Evolutionary conservation across 805 yeast species (phyloP).

Genomic region (Nadsonia fulvescens): DNA sequence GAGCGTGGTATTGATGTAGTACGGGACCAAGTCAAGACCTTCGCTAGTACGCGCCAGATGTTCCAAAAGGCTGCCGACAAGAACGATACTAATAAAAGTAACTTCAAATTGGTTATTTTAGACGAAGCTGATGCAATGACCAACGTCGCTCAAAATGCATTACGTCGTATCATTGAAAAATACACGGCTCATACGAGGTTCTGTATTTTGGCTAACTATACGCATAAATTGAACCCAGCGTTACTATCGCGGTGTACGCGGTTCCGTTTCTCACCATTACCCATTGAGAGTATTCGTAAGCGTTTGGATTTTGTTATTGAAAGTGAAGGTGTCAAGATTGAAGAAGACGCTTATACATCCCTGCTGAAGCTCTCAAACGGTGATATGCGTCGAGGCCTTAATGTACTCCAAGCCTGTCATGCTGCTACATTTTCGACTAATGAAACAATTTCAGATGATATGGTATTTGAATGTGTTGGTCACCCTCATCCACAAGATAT

Average conservation of each 20-base stretch:
- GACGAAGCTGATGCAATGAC: conserved; percentile 99
- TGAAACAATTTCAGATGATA: no score
- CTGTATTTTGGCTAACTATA: conserved; percentile 87
- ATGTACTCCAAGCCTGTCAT: conserved; percentile 84
- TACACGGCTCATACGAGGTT: conserved; percentile 90
- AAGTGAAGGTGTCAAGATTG: conserved; percentile 43
- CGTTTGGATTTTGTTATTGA: conserved; percentile 54
- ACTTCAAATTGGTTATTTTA: conserved; percentile 76
- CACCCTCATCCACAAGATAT: conserved; percentile 85
- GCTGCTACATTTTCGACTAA: conserved; percentile 34
- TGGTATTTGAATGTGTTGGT: conserved; percentile 89
- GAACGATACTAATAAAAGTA: conserved; percentile 25
- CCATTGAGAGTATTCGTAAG: conserved; percentile 44
- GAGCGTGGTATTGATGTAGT: conserved; percentile 97
- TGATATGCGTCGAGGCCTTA: conserved; percentile 90
- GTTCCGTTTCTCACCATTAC: conserved; percentile 77
- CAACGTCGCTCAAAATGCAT: conserved; percentile 85
- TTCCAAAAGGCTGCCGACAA: conserved; percentile 1
- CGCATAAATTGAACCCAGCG: conserved; percentile 92
- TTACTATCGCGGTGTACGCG: conserved; percentile 86
- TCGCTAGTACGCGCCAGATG: conserved; percentile 90
- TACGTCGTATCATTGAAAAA: conserved; percentile 84
- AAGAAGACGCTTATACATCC: conserved; percentile 42
- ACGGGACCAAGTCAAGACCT: conserved; percentile 90
- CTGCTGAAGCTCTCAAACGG: conserved; percentile 66